Evolutionary conservation across 2,329 filamentous ascomycete species (phyloP), one percentile per base, ranked within the genome.

Genomic region (Penicillium sp.): DNA sequence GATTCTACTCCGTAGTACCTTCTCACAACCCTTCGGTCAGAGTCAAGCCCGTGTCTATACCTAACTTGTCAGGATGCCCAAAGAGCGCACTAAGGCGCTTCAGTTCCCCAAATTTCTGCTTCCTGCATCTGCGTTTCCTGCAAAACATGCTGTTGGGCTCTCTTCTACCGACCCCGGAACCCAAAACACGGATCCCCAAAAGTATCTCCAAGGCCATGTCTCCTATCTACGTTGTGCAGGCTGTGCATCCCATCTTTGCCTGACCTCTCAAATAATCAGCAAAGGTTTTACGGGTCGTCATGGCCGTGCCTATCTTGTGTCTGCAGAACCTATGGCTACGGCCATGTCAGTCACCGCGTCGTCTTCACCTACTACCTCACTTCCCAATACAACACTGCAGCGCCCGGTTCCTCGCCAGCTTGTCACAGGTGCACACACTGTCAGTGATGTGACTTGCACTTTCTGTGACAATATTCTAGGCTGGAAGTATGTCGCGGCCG

Each of bases 251-350:
- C 79, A 84, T 60, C 73, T 85, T 39, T 80, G 80, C 54, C 72
- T 80, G 46, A 77, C 78, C 13, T 75, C 75, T 5, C 80, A 82
- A 54, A 83, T 84, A 49, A 80, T 84, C 60, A 78, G 73, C 69
- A 84, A 84, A 69, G 81, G 81, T 46, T 85, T 85, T 67, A 84
- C 80, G 19, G 82, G 82, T 54, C 78, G 81, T 14, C 79, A 84
- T 63, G 82, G 82, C 5, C 79, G 81, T 49, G 82, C 82, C 35
- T 84, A 83, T 65, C 79, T 85, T 49, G 80, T 85, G 28, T 72
- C 78, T 1, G 75, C 78, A 2, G 58, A 68, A 6, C 61, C 66
- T 19, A 55, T 66, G 10, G 53, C 66, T 37, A 55, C 65, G 38
- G 61, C 64, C 41, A 56, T 64, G 11, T 64, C 63, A 11, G 55